Percentiles rank a stretch among this genome's conserved stretches.
These are phyloP conservation scores for Saccharomyces uvarum DNA, from an alignment of 1,139 yeast species.

Conservation along the genomic window DNA sequence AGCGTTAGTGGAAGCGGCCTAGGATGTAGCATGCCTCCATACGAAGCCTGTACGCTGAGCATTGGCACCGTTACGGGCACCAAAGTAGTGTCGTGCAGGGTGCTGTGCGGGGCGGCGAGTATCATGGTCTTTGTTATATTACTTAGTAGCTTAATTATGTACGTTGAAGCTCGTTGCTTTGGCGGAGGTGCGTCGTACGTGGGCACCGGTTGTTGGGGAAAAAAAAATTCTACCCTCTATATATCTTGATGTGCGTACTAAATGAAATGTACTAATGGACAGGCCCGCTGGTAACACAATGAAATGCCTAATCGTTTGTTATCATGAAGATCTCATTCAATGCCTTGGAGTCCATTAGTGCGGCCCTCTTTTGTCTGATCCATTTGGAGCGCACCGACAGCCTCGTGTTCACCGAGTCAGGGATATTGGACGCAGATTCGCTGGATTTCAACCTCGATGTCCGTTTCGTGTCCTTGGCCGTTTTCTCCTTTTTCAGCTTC, in stretches of 20 bases:
- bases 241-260: neutral
- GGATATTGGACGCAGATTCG: constrained; percentile 20
- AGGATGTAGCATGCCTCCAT: neutral
- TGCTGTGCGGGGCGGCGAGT: neutral
- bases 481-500: constrained; percentile 31
- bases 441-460: constrained; percentile 13
- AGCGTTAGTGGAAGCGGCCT: neutral
- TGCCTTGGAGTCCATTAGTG: constrained; percentile 82
- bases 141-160: neutral
- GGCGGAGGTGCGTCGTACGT: neutral
- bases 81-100: neutral
- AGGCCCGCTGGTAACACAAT: neutral
- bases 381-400: constrained; percentile 76
- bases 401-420: constrained; percentile 49
- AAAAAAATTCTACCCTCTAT: neutral
- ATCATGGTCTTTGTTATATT: neutral
- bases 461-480: constrained; percentile 25
- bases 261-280: neutral
- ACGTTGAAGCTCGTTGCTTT: neutral
- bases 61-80: too few species aligned
- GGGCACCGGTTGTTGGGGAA: neutral
- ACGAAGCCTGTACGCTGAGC: neutral
- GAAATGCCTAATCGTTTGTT: constrained; percentile 34
- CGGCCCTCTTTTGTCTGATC: constrained; percentile 83
- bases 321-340: constrained; percentile 90